A percentile compares a stretch with the other conserved stretches of the same genome.
Conservation (phyloP, 139 green algal species). For the Chlorella vulgaris region DNA sequence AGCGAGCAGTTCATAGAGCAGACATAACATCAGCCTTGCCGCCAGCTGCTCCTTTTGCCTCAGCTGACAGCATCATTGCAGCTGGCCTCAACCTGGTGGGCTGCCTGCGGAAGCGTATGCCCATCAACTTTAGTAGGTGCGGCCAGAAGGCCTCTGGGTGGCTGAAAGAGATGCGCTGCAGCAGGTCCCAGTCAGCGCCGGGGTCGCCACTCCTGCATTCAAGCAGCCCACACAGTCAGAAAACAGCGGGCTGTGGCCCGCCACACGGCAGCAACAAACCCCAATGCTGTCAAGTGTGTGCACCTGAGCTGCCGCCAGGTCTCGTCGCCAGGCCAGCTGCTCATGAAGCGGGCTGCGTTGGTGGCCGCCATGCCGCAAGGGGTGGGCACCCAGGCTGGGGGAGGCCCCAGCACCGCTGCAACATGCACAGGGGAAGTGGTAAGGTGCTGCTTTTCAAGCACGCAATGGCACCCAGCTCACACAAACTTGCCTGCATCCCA, state of each 20-base stretch:
- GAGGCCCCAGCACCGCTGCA: constrained; percentile 47
- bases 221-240: not conserved
- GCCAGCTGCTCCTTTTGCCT: too few relatives aligned
- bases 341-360: constrained; percentile 71
- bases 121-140: constrained; percentile 50
- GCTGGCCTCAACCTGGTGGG: constrained; percentile 37
- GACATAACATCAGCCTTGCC: too few relatives aligned
- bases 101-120: constrained; percentile 50
- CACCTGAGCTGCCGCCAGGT: not conserved
- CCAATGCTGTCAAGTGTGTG: too few relatives aligned
- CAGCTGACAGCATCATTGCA: not conserved
- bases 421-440: too few relatives aligned
- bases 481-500: constrained; percentile 56
- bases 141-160: constrained; percentile 72
- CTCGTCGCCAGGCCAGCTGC: constrained; percentile 36
- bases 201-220: constrained; percentile 34
- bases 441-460: too few relatives aligned
- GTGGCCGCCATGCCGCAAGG: constrained; percentile 34
- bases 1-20: too few relatives aligned
- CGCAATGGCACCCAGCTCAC: too few relatives aligned
- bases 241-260: too few relatives aligned
- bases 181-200: constrained; percentile 46
- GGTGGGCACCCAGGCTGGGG: constrained; percentile 68
- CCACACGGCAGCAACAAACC: too few relatives aligned
- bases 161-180: constrained; percentile 62